Conservation (phyloP, 2,329 filamentous ascomycete genomes). For the Fusarium setosum region DNA sequence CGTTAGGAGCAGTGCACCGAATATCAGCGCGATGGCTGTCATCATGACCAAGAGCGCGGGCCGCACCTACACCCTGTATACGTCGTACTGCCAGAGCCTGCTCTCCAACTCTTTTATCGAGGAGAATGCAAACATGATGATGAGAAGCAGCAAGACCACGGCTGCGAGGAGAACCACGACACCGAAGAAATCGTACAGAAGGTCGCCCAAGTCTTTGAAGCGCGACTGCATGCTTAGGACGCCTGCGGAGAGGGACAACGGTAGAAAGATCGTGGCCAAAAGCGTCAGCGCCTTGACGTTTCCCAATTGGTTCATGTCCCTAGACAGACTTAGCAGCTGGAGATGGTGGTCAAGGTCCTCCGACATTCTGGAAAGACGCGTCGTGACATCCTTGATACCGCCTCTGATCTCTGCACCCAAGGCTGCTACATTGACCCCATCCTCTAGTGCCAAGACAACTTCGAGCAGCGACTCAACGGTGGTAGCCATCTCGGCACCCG, state of each 20-base stretch:
- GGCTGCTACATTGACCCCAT: not conserved
- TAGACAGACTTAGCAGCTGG: not conserved
- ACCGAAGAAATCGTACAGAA: slow-evolving; percentile 9
- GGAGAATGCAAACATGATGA: not conserved
- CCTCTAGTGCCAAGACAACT: not conserved
- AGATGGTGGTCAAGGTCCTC: not conserved
- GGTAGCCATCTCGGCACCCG: not conserved
- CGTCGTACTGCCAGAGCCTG: not conserved
- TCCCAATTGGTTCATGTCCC: not conserved
- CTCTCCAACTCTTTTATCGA: not conserved
- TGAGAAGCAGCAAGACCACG: not conserved
- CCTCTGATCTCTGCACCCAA: not conserved
- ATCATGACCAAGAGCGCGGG: not conserved
- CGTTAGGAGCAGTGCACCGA: not conserved
- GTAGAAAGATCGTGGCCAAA: slow-evolving; percentile 8
- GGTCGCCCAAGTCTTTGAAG: slow-evolving; percentile 1
- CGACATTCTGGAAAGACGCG: not conserved
- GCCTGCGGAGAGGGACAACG: slow-evolving; percentile 3
- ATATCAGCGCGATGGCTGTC: not conserved
- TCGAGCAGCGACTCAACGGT: not conserved
- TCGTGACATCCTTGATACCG: not conserved
- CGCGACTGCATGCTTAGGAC: slow-evolving; percentile 13
- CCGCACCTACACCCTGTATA: not conserved
- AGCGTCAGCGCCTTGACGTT: slow-evolving; percentile 7
- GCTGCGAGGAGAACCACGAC: slow-evolving; percentile 1